These are phyloP conservation scores for Postia placenta DNA, from an alignment of 768 basidiomycete species.

Conservation along the genomic window DNA sequence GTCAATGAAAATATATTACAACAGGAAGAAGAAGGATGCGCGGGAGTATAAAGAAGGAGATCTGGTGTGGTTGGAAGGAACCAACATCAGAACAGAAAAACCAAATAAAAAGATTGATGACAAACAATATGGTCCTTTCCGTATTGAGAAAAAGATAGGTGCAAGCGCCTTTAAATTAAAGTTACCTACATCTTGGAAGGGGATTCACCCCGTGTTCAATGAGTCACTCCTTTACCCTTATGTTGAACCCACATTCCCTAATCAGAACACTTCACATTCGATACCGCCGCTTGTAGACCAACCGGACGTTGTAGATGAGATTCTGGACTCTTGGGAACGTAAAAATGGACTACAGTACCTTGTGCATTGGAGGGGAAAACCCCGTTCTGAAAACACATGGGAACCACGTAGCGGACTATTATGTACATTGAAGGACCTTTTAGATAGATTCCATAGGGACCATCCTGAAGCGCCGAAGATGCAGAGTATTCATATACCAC, in stretches of 20 bases:
- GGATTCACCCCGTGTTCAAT: conserved; percentile 33
- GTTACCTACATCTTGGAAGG: conserved; percentile 25
- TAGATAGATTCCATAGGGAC: background rate
- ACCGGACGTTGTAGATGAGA: background rate
- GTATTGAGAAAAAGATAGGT: conserved; percentile 7
- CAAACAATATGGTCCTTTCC: background rate
- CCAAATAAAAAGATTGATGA: conserved; percentile 31
- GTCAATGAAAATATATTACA: conserved; percentile 11
- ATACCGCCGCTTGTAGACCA: background rate
- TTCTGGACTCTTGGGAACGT: background rate
- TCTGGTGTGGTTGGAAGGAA: conserved; percentile 31
- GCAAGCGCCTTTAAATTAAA: conserved; percentile 22
- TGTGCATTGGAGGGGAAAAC: background rate
- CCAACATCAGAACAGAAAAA: conserved; percentile 33
- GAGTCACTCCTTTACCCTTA: conserved; percentile 24
- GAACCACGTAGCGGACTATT: background rate
- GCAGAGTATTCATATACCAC: background rate
- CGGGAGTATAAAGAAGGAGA: conserved; percentile 25
- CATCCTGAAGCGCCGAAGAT: background rate
- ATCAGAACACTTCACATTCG: background rate
- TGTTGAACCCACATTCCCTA: background rate
- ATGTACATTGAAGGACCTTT: background rate
- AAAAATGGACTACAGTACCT: background rate
- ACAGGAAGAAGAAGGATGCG: conserved; percentile 22
- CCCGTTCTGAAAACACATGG: background rate